Conservation (phyloP, 2,329 filamentous ascomycete species). For the Aspergillus unguis region DNA sequence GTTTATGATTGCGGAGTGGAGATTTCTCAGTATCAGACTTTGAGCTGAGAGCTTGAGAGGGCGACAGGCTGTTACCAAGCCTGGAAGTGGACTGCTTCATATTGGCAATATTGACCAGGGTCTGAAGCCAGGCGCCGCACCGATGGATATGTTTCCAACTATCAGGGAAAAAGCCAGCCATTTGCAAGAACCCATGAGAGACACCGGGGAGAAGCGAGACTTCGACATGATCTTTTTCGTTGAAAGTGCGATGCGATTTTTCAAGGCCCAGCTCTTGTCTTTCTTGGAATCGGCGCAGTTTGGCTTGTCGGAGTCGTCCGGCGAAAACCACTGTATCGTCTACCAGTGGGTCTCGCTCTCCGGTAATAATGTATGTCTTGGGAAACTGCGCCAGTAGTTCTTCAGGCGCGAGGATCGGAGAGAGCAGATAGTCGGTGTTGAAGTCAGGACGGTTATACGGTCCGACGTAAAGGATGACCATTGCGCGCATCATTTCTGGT, state of each 20-base stretch:
- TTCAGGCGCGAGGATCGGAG: constrained; percentile 85
- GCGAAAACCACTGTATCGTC: constrained; percentile 98
- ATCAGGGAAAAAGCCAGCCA: constrained; percentile 81
- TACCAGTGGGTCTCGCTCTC: constrained; percentile 90
- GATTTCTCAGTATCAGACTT: constrained; percentile 14
- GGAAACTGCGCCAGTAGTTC: constrained; percentile 80
- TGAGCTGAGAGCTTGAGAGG: background rate
- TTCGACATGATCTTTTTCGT: constrained; percentile 73
- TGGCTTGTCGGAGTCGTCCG: constrained; percentile 78
- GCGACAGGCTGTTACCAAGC: constrained; percentile 5
- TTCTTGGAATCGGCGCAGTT: constrained; percentile 55
- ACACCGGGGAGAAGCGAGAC: constrained; percentile 84
- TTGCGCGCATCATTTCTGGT: constrained; percentile 97
- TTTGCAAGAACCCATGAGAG: constrained; percentile 90
- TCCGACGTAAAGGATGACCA: constrained; percentile 97
- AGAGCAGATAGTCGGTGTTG: constrained; percentile 82
- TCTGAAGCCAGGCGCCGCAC: constrained; percentile 75
- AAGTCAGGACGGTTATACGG: constrained; percentile 93
- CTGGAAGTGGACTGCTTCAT: constrained; percentile 19
- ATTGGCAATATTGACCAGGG: constrained; percentile 57
- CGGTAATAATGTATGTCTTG: constrained; percentile 89
- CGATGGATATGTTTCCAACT: constrained; percentile 84
- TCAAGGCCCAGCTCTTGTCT: constrained; percentile 55
- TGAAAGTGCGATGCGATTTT: constrained; percentile 56
- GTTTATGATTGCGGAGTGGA: constrained; percentile 44